phyloP scores from a whole-genome alignment of 768 basidiomycete species.

The Dentipellis sp. region DNA sequence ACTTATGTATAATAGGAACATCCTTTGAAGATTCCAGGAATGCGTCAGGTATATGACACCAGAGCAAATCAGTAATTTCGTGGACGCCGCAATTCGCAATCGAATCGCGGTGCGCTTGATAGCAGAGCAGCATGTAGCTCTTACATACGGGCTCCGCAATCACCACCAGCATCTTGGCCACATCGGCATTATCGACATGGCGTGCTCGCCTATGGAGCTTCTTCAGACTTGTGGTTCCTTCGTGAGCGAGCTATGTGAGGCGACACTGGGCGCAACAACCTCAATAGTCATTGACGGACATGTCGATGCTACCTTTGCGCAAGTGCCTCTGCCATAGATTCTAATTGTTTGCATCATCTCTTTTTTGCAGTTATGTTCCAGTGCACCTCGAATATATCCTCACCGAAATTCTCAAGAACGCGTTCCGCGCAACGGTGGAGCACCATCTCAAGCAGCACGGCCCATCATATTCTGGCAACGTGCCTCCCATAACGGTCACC shows the following conservation, averaged over 20 bases:
- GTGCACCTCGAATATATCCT: slow-evolving; percentile 88
- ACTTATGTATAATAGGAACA: neutral
- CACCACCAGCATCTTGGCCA: slow-evolving; percentile 29
- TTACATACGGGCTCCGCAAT: slow-evolving; percentile 57
- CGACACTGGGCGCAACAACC: slow-evolving; percentile 69
- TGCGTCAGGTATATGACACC: slow-evolving; percentile 77
- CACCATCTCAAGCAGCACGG: slow-evolving; percentile 42
- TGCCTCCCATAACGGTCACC: slow-evolving; percentile 66
- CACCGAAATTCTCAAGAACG: slow-evolving; percentile 86
- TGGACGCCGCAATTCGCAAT: slow-evolving; percentile 78
- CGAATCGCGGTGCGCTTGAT: slow-evolving; percentile 84
- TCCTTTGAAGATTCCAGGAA: slow-evolving; percentile 64
- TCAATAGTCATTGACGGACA: slow-evolving; percentile 63
- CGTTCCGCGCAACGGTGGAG: slow-evolving; percentile 85
- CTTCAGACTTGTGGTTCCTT: slow-evolving; percentile 75
- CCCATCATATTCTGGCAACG: slow-evolving; percentile 21
- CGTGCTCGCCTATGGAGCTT: slow-evolving; percentile 65
- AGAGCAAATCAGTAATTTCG: slow-evolving; percentile 66
- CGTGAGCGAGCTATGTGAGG: slow-evolving; percentile 77
- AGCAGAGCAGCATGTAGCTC: slow-evolving; percentile 84
- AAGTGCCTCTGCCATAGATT: slow-evolving; percentile 25
- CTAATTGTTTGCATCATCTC: neutral
- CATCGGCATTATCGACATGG: slow-evolving; percentile 67
- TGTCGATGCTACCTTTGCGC: slow-evolving; percentile 69
- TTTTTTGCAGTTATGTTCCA: slow-evolving; percentile 59